Conservation (phyloP, 2,329 filamentous ascomycete species). For the Colletotrichum truncatum region DNA sequence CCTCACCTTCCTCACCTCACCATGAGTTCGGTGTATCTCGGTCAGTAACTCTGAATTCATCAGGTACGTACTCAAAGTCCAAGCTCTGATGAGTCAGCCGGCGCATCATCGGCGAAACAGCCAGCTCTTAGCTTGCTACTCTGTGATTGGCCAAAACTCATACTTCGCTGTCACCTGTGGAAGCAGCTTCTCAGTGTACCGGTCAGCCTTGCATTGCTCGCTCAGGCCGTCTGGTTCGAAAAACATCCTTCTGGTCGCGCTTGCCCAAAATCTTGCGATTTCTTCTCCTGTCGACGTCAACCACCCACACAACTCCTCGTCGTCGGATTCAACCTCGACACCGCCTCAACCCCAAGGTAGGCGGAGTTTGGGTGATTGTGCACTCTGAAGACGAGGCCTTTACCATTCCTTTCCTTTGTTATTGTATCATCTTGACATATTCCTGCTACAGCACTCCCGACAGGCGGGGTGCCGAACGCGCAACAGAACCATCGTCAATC, state of each 20-base stretch:
- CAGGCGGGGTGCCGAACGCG: conserved; percentile 10
- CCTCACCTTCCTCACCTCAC: neutral
- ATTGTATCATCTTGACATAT: neutral
- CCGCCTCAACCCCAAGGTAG: neutral
- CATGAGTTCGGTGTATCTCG: neutral
- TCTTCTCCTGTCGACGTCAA: neutral
- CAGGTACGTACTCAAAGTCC: neutral
- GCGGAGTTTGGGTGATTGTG: neutral
- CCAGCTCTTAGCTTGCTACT: neutral
- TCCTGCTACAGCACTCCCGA: neutral
- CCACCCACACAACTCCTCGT: neutral
- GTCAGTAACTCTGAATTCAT: conserved; percentile 6
- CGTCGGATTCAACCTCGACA: neutral
- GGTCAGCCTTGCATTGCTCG: conserved; percentile 15
- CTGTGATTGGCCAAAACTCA: conserved; percentile 10
- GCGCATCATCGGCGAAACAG: neutral
- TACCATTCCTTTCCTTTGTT: neutral
- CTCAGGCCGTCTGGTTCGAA: conserved; percentile 10
- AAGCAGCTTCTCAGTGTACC: conserved; percentile 11
- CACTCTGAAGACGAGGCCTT: neutral
- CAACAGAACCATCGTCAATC: neutral
- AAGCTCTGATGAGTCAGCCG: conserved; percentile 13
- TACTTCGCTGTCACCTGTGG: neutral
- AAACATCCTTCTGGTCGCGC: conserved; percentile 26
- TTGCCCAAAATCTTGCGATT: conserved; percentile 24